Conservation (phyloP, 768 basidiomycete species). For the Candolleomyces efflorescens region DNA sequence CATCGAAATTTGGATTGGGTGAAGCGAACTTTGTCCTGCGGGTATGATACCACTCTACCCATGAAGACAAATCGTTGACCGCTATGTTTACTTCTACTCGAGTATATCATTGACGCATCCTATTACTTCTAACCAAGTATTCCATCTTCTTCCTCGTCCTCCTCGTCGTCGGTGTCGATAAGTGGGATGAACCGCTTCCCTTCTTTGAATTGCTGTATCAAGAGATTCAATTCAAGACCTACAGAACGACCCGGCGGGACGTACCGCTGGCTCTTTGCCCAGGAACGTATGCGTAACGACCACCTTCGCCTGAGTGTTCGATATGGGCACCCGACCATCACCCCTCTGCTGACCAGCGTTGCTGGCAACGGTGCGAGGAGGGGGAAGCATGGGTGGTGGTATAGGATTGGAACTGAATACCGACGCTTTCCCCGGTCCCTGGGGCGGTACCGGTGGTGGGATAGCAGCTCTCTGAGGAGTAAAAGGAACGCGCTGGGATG, state of each 20-base stretch:
- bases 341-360: background rate
- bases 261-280: conserved; percentile 14
- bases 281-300: background rate
- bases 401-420: background rate
- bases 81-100: conserved; percentile 5
- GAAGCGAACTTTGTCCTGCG: background rate
- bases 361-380: background rate
- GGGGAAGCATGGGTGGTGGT: background rate
- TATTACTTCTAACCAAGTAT: conserved; percentile 12
- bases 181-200: conserved; percentile 47
- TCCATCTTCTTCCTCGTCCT: conserved; percentile 15
- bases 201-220: conserved; percentile 26
- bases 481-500: too few species aligned
- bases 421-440: too few species aligned
- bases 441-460: too few species aligned
- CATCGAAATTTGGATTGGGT: conserved; percentile 70
- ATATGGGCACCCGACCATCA: too few species aligned
- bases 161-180: conserved; percentile 42
- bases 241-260: background rate
- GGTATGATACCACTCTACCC: too few species aligned
- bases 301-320: background rate
- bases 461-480: too few species aligned
- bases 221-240: background rate
- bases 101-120: conserved; percentile 14
- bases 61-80: background rate